Conservation (phyloP, 345 rosid genomes). For the sweet orange (Citrus sinensis) region DNA sequence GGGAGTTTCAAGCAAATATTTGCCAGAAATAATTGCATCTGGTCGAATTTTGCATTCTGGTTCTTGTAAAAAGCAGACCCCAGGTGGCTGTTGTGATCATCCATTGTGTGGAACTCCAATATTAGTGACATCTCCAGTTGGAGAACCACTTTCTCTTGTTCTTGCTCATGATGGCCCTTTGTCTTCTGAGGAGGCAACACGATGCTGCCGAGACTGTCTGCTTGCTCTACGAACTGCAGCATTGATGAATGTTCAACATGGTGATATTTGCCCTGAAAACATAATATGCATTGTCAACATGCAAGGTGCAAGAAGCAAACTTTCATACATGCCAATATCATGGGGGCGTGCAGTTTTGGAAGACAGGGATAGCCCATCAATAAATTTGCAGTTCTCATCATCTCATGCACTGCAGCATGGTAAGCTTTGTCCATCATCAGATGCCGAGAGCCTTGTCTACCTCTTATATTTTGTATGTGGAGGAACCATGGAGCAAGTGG, state of each 20-base stretch:
- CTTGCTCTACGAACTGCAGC: conserved; percentile 49
- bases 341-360: conserved; percentile 73
- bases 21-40: conserved; percentile 52
- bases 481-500: conserved; percentile 48
- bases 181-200: conserved; percentile 44
- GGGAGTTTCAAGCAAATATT: conserved; percentile 39
- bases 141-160: conserved; percentile 47
- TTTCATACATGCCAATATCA: conserved; percentile 33
- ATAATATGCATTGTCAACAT: conserved; percentile 33
- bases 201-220: conserved; percentile 56
- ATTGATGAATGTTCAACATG: conserved; percentile 53
- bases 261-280: conserved; percentile 60
- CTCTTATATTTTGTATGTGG: conserved; percentile 47
- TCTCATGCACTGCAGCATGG: conserved; percentile 64
- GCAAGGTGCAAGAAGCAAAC: conserved; percentile 21
- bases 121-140: conserved; percentile 53
- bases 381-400: conserved; percentile 60
- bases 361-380: conserved; percentile 57
- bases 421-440: conserved; percentile 63
- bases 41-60: conserved; percentile 57
- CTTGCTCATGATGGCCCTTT: conserved; percentile 41
- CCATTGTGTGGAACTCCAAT: conserved; percentile 67
- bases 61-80: conserved; percentile 38
- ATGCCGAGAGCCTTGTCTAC: conserved; percentile 61
- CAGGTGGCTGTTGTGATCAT: conserved; percentile 55